Percentiles rank a stretch among this genome's conserved stretches.
Evolutionary conservation across 305 asterid species (phyloP).

Genomic region (Solanum chacoense): DNA sequence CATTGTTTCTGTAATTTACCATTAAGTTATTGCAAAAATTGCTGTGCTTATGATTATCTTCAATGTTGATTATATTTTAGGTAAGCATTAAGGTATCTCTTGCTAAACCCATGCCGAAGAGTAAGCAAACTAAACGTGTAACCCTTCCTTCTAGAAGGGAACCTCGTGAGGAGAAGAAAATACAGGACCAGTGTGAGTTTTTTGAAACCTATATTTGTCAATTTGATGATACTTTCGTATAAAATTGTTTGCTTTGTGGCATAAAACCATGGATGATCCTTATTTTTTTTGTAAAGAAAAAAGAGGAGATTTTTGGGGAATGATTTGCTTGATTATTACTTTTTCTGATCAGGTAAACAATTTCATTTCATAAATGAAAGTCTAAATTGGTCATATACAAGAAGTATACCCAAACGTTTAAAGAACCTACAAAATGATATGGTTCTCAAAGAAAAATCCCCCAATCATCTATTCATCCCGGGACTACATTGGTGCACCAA

Average conservation of each 20-base stretch:
- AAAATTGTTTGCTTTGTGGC: background rate
- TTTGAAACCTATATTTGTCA: background rate
- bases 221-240: background rate
- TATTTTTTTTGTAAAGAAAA: background rate
- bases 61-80: constrained; percentile 24
- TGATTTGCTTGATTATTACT: background rate
- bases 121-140: constrained; percentile 26
- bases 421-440: background rate
- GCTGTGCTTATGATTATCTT: constrained; percentile 8
- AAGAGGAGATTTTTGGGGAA: background rate
- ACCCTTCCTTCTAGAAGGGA: constrained; percentile 20
- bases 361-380: background rate
- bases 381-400: background rate
- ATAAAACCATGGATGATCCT: background rate
- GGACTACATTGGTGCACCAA: background rate
- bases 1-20: constrained; percentile 10
- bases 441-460: background rate
- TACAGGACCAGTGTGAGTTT: constrained; percentile 31
- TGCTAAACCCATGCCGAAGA: constrained; percentile 41
- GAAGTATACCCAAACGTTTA: background rate
- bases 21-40: constrained; percentile 5
- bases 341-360: background rate
- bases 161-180: constrained; percentile 21
- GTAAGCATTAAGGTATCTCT: constrained; percentile 46
- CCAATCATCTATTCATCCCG: background rate